Evolutionary conservation across 1,284 basidiomycete species (phyloP).

Genomic region (Fomitopsis palustris): DNA sequence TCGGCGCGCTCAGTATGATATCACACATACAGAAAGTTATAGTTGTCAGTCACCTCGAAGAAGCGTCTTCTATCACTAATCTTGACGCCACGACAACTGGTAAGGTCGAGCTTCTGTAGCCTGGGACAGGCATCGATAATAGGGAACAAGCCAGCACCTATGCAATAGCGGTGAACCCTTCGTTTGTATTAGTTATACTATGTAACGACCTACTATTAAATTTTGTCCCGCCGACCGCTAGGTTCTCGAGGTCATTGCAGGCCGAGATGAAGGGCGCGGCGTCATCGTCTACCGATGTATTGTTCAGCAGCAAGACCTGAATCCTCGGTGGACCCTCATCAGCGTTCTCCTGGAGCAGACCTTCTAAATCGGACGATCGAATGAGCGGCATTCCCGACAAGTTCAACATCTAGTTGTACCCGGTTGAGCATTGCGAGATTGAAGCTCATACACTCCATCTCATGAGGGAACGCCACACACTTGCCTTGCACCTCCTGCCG

Average conservation of each 20-base stretch:
- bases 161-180: too few species aligned
- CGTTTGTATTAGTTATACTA: too few species aligned
- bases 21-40: too few species aligned
- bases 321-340: conserved; percentile 34
- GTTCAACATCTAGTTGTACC: conserved; percentile 43
- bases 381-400: conserved; percentile 50
- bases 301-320: conserved; percentile 52
- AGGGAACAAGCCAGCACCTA: conserved; percentile 51
- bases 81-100: conserved; percentile 60
- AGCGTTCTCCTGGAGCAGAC: conserved; percentile 36
- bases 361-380: conserved; percentile 49
- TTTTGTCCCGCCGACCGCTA: conserved; percentile 57
- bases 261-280: conserved; percentile 48
- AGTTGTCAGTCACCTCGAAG: conserved; percentile 47
- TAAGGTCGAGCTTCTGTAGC: conserved; percentile 54
- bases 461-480: background rate
- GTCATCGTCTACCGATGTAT: conserved; percentile 58
- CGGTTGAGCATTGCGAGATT: background rate
- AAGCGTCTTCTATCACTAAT: conserved; percentile 60
- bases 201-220: conserved; percentile 49
- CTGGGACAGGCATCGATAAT: conserved; percentile 56
- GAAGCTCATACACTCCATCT: too few species aligned
- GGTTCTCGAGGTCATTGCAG: conserved; percentile 43
- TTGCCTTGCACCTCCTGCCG: conserved; percentile 58
- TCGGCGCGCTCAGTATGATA: background rate